Evolutionary conservation across 768 basidiomycete species (phyloP), one percentile per base, ranked within the genome.

Genomic region (Kwoniella sp.): DNA sequence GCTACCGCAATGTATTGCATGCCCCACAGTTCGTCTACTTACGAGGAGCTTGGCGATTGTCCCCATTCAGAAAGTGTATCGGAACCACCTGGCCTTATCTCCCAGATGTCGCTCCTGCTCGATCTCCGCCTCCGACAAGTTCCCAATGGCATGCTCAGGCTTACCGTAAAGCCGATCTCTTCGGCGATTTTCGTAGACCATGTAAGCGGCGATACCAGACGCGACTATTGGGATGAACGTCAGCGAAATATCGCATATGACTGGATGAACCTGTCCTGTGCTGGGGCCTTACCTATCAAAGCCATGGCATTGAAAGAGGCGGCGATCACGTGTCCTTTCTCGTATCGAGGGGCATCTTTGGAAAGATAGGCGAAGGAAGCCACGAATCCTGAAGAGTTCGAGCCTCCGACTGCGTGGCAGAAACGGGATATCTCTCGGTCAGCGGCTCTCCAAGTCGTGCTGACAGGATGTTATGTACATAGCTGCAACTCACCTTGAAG

Each of bases 1-100:
- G n/a, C n/a, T n/a, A n/a, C n/a, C n/a, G n/a, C n/a, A n/a, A n/a
- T n/a, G n/a, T n/a, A n/a, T n/a, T n/a, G n/a, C n/a, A n/a, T n/a
- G n/a, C n/a, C n/a, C n/a, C n/a, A n/a, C n/a, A n/a, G n/a, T n/a
- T n/a, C n/a, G n/a, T n/a, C n/a, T n/a, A n/a, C n/a, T n/a, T n/a
- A n/a, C n/a, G n/a, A n/a, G n/a, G n/a, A n/a, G n/a, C n/a, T n/a
- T n/a, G n/a, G n/a, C n/a, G n/a, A n/a, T n/a, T n/a, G n/a, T n/a
- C n/a, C n/a, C n/a, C 34, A 37, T 58, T 50, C 52, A 73, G 48
- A 66, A 59, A 29, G 69, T 65, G 58, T 70, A 73, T 50, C 60
- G 65, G 69, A 70, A 70, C 72, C 72, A 73, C 23, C 65, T 63
- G 53, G 68, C 69, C 47, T 60, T 58, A 37, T 73, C 72, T 28